Conservation (phyloP, 1,139 yeast species). For the Hanseniaspora gamundiae region DNA sequence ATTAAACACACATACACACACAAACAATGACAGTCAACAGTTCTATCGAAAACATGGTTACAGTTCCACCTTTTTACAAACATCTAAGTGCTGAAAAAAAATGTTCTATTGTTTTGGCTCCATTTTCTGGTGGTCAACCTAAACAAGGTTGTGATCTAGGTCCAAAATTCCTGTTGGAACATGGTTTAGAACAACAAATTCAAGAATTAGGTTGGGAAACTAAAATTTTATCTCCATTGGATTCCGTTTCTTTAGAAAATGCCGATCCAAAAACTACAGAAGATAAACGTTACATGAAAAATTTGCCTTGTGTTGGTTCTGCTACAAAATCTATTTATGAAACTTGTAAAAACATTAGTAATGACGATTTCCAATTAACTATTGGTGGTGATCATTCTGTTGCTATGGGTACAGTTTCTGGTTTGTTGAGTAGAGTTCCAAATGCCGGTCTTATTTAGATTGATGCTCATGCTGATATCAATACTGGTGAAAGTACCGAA, state of each 20-base stretch:
- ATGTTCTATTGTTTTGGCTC: conserved; percentile 52
- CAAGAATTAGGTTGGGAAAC: conserved; percentile 59
- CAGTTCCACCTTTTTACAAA: background rate
- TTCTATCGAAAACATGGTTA: background rate
- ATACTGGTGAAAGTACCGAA: conserved; percentile 76
- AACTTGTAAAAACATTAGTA: conserved; percentile 35
- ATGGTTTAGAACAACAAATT: conserved; percentile 54
- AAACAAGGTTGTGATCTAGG: conserved; percentile 84
- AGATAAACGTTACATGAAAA: conserved; percentile 23
- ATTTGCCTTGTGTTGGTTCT: conserved; percentile 55
- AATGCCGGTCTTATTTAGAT: conserved; percentile 90
- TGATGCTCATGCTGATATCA: conserved; percentile 96
- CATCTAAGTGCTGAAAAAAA: background rate
- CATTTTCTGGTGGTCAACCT: conserved; percentile 88
- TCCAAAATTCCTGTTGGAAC: conserved; percentile 61
- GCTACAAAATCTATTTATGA: conserved; percentile 56
- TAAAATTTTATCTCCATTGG: conserved; percentile 41
- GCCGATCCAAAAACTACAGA: conserved; percentile 33
- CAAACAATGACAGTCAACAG: background rate
- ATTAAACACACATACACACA: background rate
- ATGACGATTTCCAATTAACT: conserved; percentile 57
- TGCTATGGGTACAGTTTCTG: conserved; percentile 87
- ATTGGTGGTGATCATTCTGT: conserved; percentile 96
- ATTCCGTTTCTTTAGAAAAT: conserved; percentile 14
- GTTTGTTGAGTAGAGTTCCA: conserved; percentile 67